Conservation (phyloP, 352 stramenopile genomes). For the Thraustochytrium sp. region DNA sequence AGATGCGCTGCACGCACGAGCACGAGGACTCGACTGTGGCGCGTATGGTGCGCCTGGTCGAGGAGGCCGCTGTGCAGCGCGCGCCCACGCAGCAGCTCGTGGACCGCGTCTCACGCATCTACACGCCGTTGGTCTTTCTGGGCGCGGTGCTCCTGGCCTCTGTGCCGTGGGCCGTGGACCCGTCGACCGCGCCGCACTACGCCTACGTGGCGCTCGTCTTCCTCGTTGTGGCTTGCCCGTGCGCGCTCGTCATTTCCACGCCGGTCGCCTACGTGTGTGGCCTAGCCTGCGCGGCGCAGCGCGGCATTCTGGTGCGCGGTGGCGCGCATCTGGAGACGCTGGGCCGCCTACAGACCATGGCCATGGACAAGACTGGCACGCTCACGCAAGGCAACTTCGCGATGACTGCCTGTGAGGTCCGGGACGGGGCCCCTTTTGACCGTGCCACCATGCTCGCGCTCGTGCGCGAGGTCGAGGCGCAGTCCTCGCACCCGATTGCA, state of each 20-base stretch:
- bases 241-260: conserved; percentile 65
- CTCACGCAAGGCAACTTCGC: conserved; percentile 64
- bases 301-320: conserved; percentile 66
- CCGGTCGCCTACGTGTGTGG: conserved; percentile 64
- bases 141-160: conserved; percentile 58
- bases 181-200: conserved; percentile 56
- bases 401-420: conserved; percentile 55
- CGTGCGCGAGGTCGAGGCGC: conserved; percentile 1
- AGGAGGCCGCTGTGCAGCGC: conserved; percentile 61
- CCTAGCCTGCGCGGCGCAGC: conserved; percentile 58
- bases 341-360: conserved; percentile 56
- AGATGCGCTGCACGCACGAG: conserved; percentile 54
- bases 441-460: conserved; percentile 47
- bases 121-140: conserved; percentile 62
- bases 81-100: conserved; percentile 64
- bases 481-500: conserved; percentile 35
- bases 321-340: conserved; percentile 60
- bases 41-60: conserved; percentile 60
- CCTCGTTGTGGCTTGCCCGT: conserved; percentile 67
- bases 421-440: conserved; percentile 9
- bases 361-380: conserved; percentile 87
- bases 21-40: conserved; percentile 61
- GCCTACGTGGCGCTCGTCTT: conserved; percentile 60
- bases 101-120: conserved; percentile 61
- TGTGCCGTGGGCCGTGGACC: conserved; percentile 58